Evolutionary conservation across 2,329 filamentous ascomycete genomes (phyloP), one percentile per base, ranked within the genome.

Genomic region (Hypoxylon sp.): DNA sequence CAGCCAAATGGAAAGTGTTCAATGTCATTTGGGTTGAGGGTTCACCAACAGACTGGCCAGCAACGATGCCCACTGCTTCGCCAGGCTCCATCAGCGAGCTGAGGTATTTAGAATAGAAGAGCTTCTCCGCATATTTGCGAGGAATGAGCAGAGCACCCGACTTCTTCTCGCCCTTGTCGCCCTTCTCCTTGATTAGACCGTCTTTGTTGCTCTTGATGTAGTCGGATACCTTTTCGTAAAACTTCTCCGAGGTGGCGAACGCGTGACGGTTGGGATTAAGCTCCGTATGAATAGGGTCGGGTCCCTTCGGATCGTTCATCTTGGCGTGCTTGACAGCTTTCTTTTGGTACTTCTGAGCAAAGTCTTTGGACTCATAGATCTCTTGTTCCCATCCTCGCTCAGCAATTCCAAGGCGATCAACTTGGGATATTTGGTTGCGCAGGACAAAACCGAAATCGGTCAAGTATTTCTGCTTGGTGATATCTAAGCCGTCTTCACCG

Each of bases 1-100:
- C 96, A 81, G 96, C 96, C 88, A 99, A 93, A 88, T 99, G 96
- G 89, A 99, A 99, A 30, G 97, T 99, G 83, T 99, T 99, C 61
- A 99, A 85, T 6, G 97, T 99, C 97, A 99, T 99, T 81, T 99
- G 96, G 10, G 96, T 99, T 2, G 95, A 98, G 7, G 97, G 96
- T 79, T 99, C 97, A 78, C 96, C 96, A 46, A 99, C 91, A 33
- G 95, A 98, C 81, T 99, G 96, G 8, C 95, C 95, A 56, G 97
- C 97, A 66, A 99, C 93, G 70, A 99, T 97, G 73, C 96, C 96
- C 27, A 99, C 95, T 27, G 96, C 95, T 83, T 99, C 97, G 50
- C 96, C 96, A 30, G 96, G 94, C 75, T 99, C 95, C 25, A 98
- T 92, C 7, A 98, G 87, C 1, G 95, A 97, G 74, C 91, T 92